Base-by-base conservation (phyloP, 2,329 filamentous ascomycete genomes). In the Aspergillus piperis region DNA sequence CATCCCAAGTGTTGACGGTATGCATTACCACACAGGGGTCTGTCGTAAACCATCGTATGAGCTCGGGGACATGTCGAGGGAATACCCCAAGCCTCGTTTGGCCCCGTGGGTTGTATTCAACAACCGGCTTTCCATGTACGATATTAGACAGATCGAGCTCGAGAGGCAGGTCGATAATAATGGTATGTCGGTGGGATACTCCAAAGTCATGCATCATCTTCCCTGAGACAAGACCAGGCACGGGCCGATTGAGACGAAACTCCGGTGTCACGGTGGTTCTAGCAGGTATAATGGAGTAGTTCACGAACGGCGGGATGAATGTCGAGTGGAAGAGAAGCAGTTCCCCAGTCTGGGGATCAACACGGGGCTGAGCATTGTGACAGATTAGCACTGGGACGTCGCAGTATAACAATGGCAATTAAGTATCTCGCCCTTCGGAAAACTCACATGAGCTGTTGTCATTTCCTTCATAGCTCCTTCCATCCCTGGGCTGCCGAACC, bases 171-270 rank as follows among this genome's bases (percentile, higher is more conserved):
- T 91, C 88, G 75, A 91, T 82, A 58, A 91, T 89, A 39, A 90
- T 76, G 0, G 88, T 89, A 66, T 90, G 82, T 5, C 70, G 72
- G 5, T 76, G 80, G 1, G 88, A 89, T 1, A 88, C 88, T 13
- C 88, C 88, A 73, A 90, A 91, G 70, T 91, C 88, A 69, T 91
- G 89, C 87, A 91, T 91, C 83, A 91, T 88, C 70, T 88, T 90
- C 1, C 87, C 84, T 1, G 84, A 84, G 3, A 78, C 77, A 25
- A 90, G 80, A 0, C 88, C 87, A 0, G 86, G 83, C 0, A 91
- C 80, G 0, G 86, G 78, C 6, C 79, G 75, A 63, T 86, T 85
- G 58, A 89, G 58, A 52, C 36, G 30, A 3, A 11, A 13, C 41
- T 38, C 17, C 39, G 47, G 62, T 60, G 21, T 5, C n/a, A 49